Base-by-base conservation (phyloP, 768 basidiomycete genomes). In the Kwoniella dejecticola region DNA sequence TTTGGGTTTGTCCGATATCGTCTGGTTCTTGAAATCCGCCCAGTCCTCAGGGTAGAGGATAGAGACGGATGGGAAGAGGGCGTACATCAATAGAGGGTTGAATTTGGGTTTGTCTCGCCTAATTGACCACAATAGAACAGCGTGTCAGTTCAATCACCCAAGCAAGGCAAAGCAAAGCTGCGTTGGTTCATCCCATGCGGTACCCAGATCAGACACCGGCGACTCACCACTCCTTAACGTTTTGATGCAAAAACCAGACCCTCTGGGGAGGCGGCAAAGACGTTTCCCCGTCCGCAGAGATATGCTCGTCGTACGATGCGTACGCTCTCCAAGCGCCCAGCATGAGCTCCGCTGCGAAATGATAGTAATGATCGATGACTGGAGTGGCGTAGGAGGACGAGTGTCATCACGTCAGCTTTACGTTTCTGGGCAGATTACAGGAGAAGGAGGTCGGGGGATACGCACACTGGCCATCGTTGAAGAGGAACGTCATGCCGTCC, bases 361-460 rank as follows among this genome's bases (percentile, higher is more conserved):
- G 91, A 78, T 91, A 92, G 77, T 91, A 92, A 75, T 92, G 91
- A 46, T 82, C 81, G n/a, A 91, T 82, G 82, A 92, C 77, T 78
- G 19, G 6, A 42, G 11, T 11, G 26, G 66, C n/a, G n/a, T n/a
- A n/a, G 19, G 0, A 48, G 6, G 11, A 21, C 3, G 0, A 27
- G 30, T 27, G 40, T 30, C 54, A 23, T 17, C 21, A 12, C 42
- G 6, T 44, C 55, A 3, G 15, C 10, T 17, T 42, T 11, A 23
- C 21, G 44, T 42, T n/a, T n/a, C n/a, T n/a, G n/a, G n/a, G n/a
- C n/a, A n/a, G n/a, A n/a, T n/a, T n/a, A n/a, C n/a, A n/a, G n/a
- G n/a, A n/a, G n/a, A n/a, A n/a, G n/a, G n/a, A n/a, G n/a, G n/a
- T n/a, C n/a, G n/a, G n/a, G n/a, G n/a, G n/a, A n/a, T n/a, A 78